Percentiles rank a stretch among this genome's conserved stretches.
phyloP scores from a whole-genome alignment of 371 early-diverging fungal species.

The Haplosporangium sp. region DNA sequence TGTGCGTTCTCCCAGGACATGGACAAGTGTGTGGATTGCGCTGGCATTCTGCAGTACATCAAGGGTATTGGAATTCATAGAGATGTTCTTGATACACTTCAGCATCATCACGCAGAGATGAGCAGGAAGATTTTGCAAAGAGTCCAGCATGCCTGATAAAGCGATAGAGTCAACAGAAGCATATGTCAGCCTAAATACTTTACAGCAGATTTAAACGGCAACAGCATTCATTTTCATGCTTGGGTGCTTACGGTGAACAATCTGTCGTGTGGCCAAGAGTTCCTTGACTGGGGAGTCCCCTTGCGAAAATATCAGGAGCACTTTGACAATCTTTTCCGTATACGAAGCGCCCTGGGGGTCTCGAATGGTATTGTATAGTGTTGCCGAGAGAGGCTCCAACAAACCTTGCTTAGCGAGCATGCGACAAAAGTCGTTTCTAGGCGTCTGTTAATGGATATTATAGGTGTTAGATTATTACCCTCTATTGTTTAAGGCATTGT shows the following conservation, averaged over 20 bases:
- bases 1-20: constrained; percentile 55
- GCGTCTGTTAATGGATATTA: constrained; percentile 43
- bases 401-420: constrained; percentile 63
- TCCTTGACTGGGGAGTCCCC: constrained; percentile 65
- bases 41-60: constrained; percentile 60
- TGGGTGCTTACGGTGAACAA: constrained; percentile 35
- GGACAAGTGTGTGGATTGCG: constrained; percentile 58
- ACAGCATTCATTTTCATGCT: too few species aligned
- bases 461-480: background rate
- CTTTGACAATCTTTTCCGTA: constrained; percentile 58
- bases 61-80: constrained; percentile 64
- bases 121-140: constrained; percentile 55
- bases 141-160: constrained; percentile 52
- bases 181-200: too few species aligned
- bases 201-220: background rate
- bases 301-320: constrained; percentile 64
- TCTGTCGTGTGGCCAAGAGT: constrained; percentile 55
- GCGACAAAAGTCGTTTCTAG: constrained; percentile 68
- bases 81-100: constrained; percentile 69
- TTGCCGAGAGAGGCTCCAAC: constrained; percentile 57
- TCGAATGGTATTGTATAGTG: constrained; percentile 49
- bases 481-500: too few species aligned
- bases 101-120: constrained; percentile 57
- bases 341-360: constrained; percentile 55
- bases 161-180: background rate